Percentiles rank a stretch among this genome's conserved stretches.
Conservation (phyloP, 768 basidiomycete species). For the Pleurotus ostreatus region DNA sequence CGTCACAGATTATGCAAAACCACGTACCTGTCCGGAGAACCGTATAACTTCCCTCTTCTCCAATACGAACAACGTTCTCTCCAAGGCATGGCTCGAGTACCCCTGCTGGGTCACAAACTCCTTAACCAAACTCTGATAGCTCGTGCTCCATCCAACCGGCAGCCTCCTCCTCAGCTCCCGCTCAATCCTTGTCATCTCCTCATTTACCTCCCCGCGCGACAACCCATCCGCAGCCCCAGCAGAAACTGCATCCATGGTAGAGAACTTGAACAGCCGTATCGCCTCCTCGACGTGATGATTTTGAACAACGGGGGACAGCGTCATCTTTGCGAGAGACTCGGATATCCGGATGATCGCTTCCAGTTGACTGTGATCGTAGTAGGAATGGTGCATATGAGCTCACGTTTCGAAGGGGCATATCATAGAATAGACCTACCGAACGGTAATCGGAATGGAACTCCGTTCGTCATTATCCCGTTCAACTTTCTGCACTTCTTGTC, state of each 20-base stretch:
- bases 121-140: constrained; percentile 86
- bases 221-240: constrained; percentile 92
- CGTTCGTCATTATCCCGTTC: constrained; percentile 97
- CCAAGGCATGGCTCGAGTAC: constrained; percentile 85
- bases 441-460: constrained; percentile 96
- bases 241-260: constrained; percentile 98
- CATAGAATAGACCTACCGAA: constrained; percentile 59
- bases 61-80: constrained; percentile 84
- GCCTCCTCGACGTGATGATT: constrained; percentile 97
- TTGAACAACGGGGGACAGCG: constrained; percentile 79
- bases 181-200: constrained; percentile 89
- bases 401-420: not conserved
- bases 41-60: constrained; percentile 95
- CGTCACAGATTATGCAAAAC: not conserved
- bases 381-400: constrained; percentile 2
- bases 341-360: constrained; percentile 99
- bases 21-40: constrained; percentile 69
- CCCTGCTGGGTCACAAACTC: constrained; percentile 95
- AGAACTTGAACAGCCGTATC: constrained; percentile 96
- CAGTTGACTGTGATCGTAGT: constrained; percentile 56
- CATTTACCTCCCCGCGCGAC: constrained; percentile 86
- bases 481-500: constrained; percentile 92
- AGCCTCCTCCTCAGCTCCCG: constrained; percentile 78
- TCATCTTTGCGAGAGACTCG: constrained; percentile 93
- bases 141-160: constrained; percentile 95